Conservation (phyloP, 2,329 filamentous ascomycete genomes). For the Colletotrichum magnum region DNA sequence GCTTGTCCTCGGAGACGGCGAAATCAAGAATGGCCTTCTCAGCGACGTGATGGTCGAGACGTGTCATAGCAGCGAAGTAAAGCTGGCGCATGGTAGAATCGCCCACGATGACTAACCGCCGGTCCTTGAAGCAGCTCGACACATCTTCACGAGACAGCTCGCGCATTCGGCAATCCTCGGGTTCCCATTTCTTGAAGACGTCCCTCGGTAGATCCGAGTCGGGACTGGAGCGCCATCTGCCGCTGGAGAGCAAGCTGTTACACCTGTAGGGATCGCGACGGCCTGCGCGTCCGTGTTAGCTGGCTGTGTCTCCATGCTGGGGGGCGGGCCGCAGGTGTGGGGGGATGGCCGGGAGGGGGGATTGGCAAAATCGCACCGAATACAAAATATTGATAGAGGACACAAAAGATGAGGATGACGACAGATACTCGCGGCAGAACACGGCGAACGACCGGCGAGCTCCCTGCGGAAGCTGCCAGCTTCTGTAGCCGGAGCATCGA, state of each 20-base stretch:
- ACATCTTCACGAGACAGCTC: conserved; percentile 68
- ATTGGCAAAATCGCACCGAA: conserved; percentile 10
- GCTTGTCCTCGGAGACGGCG: conserved; percentile 32
- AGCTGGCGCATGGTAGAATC: conserved; percentile 73
- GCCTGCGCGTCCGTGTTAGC: conserved; percentile 25
- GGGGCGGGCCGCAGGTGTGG: background rate
- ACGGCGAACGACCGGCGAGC: conserved; percentile 24
- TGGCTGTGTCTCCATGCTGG: background rate
- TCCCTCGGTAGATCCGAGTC: conserved; percentile 44
- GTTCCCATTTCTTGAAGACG: conserved; percentile 68
- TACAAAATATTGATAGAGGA: conserved; percentile 37
- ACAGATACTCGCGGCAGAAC: conserved; percentile 29
- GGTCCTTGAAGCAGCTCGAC: conserved; percentile 64
- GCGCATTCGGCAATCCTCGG: conserved; percentile 71
- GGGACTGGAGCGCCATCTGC: conserved; percentile 61
- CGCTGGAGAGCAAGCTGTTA: conserved; percentile 62
- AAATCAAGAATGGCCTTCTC: conserved; percentile 38
- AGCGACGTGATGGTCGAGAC: conserved; percentile 33
- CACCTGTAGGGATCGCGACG: conserved; percentile 67
- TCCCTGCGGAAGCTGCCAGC: conserved; percentile 31
- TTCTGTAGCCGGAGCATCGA: conserved; percentile 29
- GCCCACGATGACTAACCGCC: conserved; percentile 71
- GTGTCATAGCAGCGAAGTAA: conserved; percentile 64
- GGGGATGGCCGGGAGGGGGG: background rate
- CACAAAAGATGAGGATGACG: conserved; percentile 30